Base-by-base conservation (phyloP, 257 asterid species). In the Cordia subcordata region DNA sequence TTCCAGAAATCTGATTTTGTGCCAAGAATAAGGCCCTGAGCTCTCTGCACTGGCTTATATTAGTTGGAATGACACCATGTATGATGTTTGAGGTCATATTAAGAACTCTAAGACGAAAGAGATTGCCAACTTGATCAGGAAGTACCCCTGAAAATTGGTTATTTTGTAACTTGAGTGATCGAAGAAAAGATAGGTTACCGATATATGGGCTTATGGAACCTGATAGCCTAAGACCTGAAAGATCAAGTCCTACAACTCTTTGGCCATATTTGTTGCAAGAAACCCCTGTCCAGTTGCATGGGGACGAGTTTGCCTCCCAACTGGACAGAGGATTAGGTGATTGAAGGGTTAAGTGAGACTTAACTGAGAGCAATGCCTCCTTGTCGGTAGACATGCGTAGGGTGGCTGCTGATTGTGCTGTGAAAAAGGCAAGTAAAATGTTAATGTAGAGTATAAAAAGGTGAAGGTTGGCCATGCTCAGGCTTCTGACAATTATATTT, bases 261-360 rank as follows among this genome's bases (percentile, higher is more conserved):
- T 53, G 46, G 40, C 55, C 17, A 12, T 16, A 38, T 13, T 40
- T 23, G 59, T 19, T 53, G 52, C 79, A 74, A 0, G 56, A 42
- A 19, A 74, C 61, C 18, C 79, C 79, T 33, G 22, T n/a, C 79
- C 79, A 69, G 11, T 33, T 50, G 62, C 79, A 74, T 56, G 49
- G 33, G 49, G 62, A 32, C 33, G 56, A 9, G 57, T 57, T 13
- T 46, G 78, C 57, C 42, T 67, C 49, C 72, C 72, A 67, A 8
- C 55, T 47, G 13, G 16, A 49, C 46, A 15, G 57, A 10, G 57
- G 47, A 14, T 42, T 14, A 3, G 14, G 14, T 42, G 47, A 42
- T 19, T 42, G 15, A 10, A 11, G 2, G 10, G 14, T 42, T 42
- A 60, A 76, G 59, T 85, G 87, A 2, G 71, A 75, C 47, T 42